Evolutionary conservation across 345 rosid species (phyloP), one percentile per base, ranked within the genome.

Genomic region (Hirschfeldia incana): DNA sequence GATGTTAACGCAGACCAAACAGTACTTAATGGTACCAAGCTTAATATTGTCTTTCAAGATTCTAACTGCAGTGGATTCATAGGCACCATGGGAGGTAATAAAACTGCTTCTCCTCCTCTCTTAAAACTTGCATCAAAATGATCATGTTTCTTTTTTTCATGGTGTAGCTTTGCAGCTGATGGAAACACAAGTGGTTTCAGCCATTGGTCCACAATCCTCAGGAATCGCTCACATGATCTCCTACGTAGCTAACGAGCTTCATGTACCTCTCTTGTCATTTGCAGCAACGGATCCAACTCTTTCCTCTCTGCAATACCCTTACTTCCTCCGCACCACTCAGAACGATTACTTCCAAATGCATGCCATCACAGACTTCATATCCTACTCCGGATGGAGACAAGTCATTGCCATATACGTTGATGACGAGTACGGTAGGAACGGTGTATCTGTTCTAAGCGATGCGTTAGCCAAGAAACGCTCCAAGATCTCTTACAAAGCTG

Each of bases 131-230:
- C 15, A 53, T 0, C 26, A 53, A 53, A 15, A 53, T 49, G 9
- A 5, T 15, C 8, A 53, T 53, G 59, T 53, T 53, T 53, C 57
- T 49, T 37, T 37, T 1, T 49, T 13, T 13, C 0, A 49, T 53
- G 59, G 59, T 53, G 59, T 53, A 53, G 59, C 59, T 53, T 15
- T 53, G 26, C 59, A 53, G 59, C 59, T 53, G 59, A 53, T 53
- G 59, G 59, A 53, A 15, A 53, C 59, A 15, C 59, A 53, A 15
- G 59, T 53, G 59, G 59, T 53, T 15, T 26, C 59, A 53, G 59
- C 59, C 27, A 16, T 53, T 2, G 59, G 59, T 53, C 59, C 59
- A 53, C 59, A 53, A 15, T 53, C 59, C 15, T 53, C 59, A 53
- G 59, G 59, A 0, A 53, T 53, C 3, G 59, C 59, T 53, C 59